Evolutionary conservation across 768 basidiomycete genomes (phyloP), one percentile per base, ranked within the genome.

Genomic region (Strobilomyces confusus): DNA sequence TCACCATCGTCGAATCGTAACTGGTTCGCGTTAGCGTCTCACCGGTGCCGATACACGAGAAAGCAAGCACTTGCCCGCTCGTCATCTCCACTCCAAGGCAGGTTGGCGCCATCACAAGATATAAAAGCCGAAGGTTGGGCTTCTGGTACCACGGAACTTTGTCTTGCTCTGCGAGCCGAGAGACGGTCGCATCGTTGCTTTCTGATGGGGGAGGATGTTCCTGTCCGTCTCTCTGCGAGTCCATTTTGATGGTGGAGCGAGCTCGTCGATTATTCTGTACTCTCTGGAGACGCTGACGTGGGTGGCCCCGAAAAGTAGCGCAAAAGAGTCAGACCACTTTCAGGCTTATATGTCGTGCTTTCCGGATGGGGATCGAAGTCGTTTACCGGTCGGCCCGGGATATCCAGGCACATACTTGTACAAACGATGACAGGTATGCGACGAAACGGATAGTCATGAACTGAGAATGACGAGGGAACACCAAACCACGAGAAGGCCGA

Each of bases 71-170:
- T 45, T 44, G 19, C 55, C 55, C 52, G 19, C 34, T 54, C 7
- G 47, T 34, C 47, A 54, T 41, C n/a, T 49, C 29, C 29, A 29
- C 29, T 29, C 29, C 29, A 8, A 29, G 29, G 29, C 29, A 29
- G 9, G 29, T 29, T 20, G 82, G 82, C 54, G 83, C 69, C 64
- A 85, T 72, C 46, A 83, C 51, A 25, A 84, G 50, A 64, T 86
- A 86, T 42, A 84, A 60, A 15, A 72, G 32, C 25, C 82, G 70
- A 55, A 86, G 67, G 54, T 84, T 85, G 4, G 72, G 81, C 58
- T 85, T 86, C 57, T 62, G 63, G 63, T 84, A 84, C 84, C 83
- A 86, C 34, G 81, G 80, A 2, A 40, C 22, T 2, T 34, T 40
- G 9, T 86, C 84, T 51, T 77, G 70, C 17, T 58, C 25, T 14